Conservation (phyloP, 371 early-diverging fungal genomes). For the Rhizoclosmatium hyalinum region DNA sequence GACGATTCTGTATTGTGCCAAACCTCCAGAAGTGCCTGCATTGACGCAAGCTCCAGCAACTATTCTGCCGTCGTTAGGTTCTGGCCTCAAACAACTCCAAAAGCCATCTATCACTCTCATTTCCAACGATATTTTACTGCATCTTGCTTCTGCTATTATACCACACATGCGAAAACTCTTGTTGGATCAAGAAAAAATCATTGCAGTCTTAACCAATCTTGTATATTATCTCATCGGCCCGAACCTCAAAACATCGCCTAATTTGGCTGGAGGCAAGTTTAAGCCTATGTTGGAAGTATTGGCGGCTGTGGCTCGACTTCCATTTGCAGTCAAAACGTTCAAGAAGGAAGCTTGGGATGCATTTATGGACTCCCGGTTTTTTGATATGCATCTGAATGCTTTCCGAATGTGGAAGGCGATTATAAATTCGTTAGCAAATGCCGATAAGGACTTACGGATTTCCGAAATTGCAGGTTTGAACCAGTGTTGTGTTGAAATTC, state of each 20-base stretch:
- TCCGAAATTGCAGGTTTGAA: constrained; percentile 62
- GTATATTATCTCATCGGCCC: constrained; percentile 84
- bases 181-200: constrained; percentile 77
- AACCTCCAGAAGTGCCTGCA: background rate
- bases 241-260: constrained; percentile 53
- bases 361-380: constrained; percentile 77
- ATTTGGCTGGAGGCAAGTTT: constrained; percentile 15
- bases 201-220: constrained; percentile 69
- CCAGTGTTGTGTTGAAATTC: background rate
- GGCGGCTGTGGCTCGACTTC: constrained; percentile 63
- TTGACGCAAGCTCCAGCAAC: constrained; percentile 3
- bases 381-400: constrained; percentile 63
- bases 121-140: constrained; percentile 19
- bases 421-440: constrained; percentile 67
- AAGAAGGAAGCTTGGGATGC: constrained; percentile 83
- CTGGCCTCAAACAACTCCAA: background rate
- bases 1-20: background rate
- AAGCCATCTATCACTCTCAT: constrained; percentile 10
- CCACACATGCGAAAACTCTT: constrained; percentile 71
- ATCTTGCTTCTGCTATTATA: constrained; percentile 53
- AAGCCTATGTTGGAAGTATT: constrained; percentile 54
- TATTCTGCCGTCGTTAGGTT: background rate
- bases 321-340: constrained; percentile 74
- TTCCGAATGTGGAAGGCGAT: constrained; percentile 73
- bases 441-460: constrained; percentile 75